Conservation (phyloP, 2,329 filamentous ascomycete genomes). For the Ascosphaera aggregata region DNA sequence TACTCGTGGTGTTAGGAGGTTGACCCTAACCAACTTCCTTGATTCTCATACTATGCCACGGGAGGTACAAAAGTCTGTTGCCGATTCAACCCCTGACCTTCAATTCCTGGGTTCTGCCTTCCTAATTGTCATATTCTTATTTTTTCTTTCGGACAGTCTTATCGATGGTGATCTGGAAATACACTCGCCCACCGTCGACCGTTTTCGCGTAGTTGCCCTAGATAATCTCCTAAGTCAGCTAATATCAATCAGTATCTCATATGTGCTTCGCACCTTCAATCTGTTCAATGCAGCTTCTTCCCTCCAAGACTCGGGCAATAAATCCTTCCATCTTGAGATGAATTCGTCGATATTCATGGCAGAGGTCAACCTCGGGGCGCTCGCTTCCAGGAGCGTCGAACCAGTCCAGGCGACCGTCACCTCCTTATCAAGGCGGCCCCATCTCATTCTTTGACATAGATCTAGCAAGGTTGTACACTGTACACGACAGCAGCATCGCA, state of each 20-base stretch:
- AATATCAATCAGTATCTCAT: neutral
- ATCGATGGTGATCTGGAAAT: constrained; percentile 10
- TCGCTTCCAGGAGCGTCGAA: constrained; percentile 17
- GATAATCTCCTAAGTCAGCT: no score
- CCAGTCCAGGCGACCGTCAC: constrained; percentile 16
- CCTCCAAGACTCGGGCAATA: constrained; percentile 21
- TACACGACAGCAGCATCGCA: no score
- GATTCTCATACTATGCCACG: no score
- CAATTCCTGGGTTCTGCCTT: no score
- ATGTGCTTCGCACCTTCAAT: constrained; percentile 11
- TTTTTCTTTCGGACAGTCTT: constrained; percentile 2
- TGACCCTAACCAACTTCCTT: no score
- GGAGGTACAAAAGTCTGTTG: neutral
- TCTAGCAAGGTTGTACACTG: no score
- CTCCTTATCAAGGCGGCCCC: constrained; percentile 17
- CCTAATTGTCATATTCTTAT: constrained; percentile 3
- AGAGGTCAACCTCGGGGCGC: constrained; percentile 11
- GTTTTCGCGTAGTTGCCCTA: neutral
- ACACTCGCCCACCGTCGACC: constrained; percentile 1
- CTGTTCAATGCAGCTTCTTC: constrained; percentile 12
- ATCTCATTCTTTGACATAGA: no score
- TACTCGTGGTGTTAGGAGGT: constrained; percentile 26
- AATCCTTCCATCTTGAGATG: constrained; percentile 18
- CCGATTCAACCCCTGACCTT: constrained; percentile 2
- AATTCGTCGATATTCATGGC: constrained; percentile 14